Evolutionary conservation across 1,284 basidiomycete genomes (phyloP), one percentile per base, ranked within the genome.

Genomic region (Naganishia albida): DNA sequence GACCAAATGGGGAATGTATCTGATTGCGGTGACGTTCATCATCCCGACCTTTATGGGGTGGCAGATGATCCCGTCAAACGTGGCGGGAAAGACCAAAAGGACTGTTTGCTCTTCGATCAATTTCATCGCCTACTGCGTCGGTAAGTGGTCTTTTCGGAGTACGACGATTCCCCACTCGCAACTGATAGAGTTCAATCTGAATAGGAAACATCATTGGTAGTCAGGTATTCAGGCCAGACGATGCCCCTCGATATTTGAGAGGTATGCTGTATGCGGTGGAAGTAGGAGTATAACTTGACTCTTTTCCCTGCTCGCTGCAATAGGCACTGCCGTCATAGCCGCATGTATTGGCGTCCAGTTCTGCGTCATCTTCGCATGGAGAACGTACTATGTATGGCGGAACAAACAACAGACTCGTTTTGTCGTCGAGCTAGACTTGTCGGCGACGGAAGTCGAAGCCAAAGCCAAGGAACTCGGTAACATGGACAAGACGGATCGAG

Each of bases 81-180:
- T 73, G n/a, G 73, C 72, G 15, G 76, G 76, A 7, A 68, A 73
- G 48, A 76, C 76, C 26, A 75, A 76, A 62, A 72, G 73, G 65
- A 72, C 71, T 30, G 70, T 75, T 12, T 70, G 74, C 13, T 69
- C 70, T 8, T 66, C 69, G 6, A 56, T 72, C 39, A 68, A 64
- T 42, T 77, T 76, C 66, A 70, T 74, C 65, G 72, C 70, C 18
- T 76, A 77, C 67, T 75, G 74, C 43, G 66, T 67, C 48, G 74
- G 71, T 52, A 69, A 51, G 49, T 51, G 26, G 13, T 16, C 16
- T 6, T 15, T 43, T 15, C n/a, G n/a, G 4, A 43, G 42, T 26
- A 65, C 62, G 68, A 62, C 62, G 40, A 28, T 8, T 1, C 28
- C 1, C 23, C 13, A 20, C 13, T 40, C 25, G n/a, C n/a, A 20